Percentiles rank a stretch among this genome's conserved stretches.
These are phyloP conservation scores for Euclidium syriacum DNA, from an alignment of 345 rosid species.

Conservation along the genomic window DNA sequence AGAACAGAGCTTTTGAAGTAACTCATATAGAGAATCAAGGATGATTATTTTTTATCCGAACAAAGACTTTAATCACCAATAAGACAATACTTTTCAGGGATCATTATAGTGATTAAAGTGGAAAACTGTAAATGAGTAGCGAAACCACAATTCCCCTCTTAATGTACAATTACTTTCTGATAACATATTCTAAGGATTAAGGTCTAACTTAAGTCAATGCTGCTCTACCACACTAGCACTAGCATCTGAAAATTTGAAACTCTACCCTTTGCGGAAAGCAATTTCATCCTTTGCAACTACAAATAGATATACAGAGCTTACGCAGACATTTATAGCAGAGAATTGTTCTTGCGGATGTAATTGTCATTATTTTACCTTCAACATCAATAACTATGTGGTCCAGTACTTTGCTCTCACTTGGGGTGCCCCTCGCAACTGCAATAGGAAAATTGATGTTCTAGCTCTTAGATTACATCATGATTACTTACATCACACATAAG, in stretches of 20 bases:
- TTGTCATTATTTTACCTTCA: constrained; percentile 20
- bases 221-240: constrained; percentile 5
- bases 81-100: neutral
- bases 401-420: neutral
- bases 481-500: neutral
- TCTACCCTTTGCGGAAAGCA: constrained; percentile 2
- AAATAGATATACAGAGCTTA: neutral
- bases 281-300: constrained; percentile 6
- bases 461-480: neutral
- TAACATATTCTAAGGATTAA: neutral
- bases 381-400: constrained; percentile 1
- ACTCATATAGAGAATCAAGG: constrained; percentile 11
- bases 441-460: constrained; percentile 1
- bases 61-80: neutral
- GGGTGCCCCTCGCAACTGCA: constrained; percentile 3
- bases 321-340: neutral
- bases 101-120: constrained; percentile 28
- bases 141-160: constrained; percentile 8
- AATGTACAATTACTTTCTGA: constrained; percentile 5
- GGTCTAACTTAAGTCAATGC: neutral
- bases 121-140: constrained; percentile 21
- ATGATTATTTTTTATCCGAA: neutral
- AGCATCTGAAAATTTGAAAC: constrained; percentile 8
- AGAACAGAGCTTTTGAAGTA: constrained; percentile 30
- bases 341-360: neutral